A percentile compares a stretch with the other conserved stretches of the same genome.
These are phyloP conservation scores for Teunomyces lycoperdinae DNA, from an alignment of 805 yeast species.

Conservation along the genomic window DNA sequence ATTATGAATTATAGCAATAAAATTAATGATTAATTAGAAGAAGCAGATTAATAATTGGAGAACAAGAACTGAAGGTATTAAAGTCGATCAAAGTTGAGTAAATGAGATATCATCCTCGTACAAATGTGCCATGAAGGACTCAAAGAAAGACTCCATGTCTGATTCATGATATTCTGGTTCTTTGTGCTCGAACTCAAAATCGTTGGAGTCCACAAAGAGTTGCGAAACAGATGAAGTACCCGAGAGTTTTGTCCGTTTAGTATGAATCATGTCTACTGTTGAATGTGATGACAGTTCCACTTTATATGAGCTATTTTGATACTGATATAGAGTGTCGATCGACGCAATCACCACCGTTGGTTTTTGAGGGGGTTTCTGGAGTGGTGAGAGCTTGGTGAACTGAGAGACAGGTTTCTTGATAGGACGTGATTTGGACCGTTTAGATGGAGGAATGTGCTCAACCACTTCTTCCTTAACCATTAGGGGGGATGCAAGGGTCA, in stretches of 20 bases:
- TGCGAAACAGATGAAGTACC: not conserved
- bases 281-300: not conserved
- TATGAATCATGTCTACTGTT: not conserved
- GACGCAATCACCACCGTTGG: slow-evolving; percentile 24
- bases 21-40: not conserved
- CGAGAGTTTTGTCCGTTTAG: not conserved
- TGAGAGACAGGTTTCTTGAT: slow-evolving; percentile 1
- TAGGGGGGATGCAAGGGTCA: slow-evolving; percentile 24
- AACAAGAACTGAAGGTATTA: not conserved
- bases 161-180: not conserved
- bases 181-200: not conserved
- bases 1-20: not conserved
- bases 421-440: not conserved
- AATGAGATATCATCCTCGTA: not conserved
- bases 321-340: slow-evolving; percentile 14
- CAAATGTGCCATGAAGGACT: not conserved
- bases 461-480: slow-evolving; percentile 10
- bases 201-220: not conserved
- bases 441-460: not conserved
- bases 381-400: slow-evolving; percentile 2
- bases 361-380: slow-evolving; percentile 18
- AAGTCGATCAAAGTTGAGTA: not conserved
- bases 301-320: slow-evolving; percentile 2
- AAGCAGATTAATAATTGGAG: not conserved
- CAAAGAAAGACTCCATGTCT: not conserved